phyloP scores from a whole-genome alignment of 2,329 filamentous ascomycete species.

The Lecanicillium sp. region DNA sequence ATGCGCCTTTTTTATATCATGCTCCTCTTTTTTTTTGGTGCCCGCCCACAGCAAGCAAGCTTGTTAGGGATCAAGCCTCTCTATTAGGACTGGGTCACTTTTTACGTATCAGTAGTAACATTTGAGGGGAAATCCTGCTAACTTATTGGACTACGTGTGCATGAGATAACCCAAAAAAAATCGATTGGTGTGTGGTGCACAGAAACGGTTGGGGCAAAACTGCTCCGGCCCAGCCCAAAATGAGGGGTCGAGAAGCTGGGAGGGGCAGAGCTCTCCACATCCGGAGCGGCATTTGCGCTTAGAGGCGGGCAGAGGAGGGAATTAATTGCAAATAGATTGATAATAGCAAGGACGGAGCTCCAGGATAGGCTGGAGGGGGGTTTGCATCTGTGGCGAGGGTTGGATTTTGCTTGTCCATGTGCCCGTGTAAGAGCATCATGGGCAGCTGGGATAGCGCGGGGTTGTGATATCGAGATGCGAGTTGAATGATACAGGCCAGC shows the following conservation, averaged over 20 bases:
- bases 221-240: conserved; percentile 6
- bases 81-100: too few species aligned
- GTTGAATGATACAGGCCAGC: background rate
- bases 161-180: background rate
- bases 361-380: background rate
- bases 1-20: conserved; percentile 10
- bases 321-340: conserved; percentile 2
- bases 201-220: too few species aligned
- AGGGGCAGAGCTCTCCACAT: conserved; percentile 8
- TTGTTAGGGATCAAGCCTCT: too few species aligned
- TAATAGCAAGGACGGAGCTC: background rate
- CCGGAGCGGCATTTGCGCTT: conserved; percentile 4
- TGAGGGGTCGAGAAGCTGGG: conserved; percentile 4
- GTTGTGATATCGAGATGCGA: background rate
- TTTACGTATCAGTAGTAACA: too few species aligned
- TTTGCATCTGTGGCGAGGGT: background rate
- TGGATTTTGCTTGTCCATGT: too few species aligned
- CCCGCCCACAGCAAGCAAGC: too few species aligned
- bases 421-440: too few species aligned
- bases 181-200: too few species aligned
- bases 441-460: too few species aligned
- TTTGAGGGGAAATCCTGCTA: too few species aligned
- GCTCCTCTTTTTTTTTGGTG: conserved; percentile 9
- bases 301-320: background rate
- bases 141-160: background rate